These are phyloP conservation scores for Lachancea nothofagi DNA, from an alignment of 805 yeast species.

Conservation along the genomic window DNA sequence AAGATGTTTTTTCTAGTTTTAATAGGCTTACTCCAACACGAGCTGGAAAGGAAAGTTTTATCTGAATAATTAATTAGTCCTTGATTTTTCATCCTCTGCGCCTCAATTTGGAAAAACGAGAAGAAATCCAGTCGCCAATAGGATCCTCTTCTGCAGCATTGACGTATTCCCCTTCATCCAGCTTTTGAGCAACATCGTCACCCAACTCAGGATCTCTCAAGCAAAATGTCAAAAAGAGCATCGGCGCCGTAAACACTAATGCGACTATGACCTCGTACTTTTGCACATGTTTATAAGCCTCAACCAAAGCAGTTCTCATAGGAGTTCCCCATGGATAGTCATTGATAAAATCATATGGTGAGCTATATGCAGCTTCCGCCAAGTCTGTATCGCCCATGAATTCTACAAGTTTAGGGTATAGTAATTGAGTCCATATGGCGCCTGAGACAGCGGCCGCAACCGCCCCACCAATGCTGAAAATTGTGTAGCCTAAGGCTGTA, in stretches of 20 bases:
- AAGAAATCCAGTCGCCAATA: slow-evolving; percentile 16
- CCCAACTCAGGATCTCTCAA: slow-evolving; percentile 25
- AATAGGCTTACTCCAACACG: too few species aligned
- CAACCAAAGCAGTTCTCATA: slow-evolving; percentile 51
- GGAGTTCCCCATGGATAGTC: slow-evolving; percentile 57
- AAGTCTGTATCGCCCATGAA: slow-evolving; percentile 35
- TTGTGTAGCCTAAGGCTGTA: slow-evolving; percentile 50
- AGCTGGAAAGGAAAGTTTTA: too few species aligned
- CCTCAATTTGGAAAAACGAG: not conserved
- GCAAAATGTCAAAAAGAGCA: slow-evolving; percentile 22
- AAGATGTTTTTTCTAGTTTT: too few species aligned
- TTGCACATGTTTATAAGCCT: slow-evolving; percentile 55
- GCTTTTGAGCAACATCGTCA: slow-evolving; percentile 23
- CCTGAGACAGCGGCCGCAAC: slow-evolving; percentile 60
- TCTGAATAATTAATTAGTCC: too few species aligned
- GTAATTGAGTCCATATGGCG: slow-evolving; percentile 61
- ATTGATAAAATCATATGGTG: slow-evolving; percentile 47
- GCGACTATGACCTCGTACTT: slow-evolving; percentile 46
- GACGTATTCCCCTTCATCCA: slow-evolving; percentile 22
- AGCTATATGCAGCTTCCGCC: slow-evolving; percentile 44
- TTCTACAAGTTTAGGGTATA: slow-evolving; percentile 40
- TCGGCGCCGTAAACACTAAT: slow-evolving; percentile 23
- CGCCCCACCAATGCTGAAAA: slow-evolving; percentile 58
- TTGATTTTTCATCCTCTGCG: too few species aligned
- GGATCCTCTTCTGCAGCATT: slow-evolving; percentile 19